These are phyloP conservation scores for Fusarium anthophilum DNA, from an alignment of 2,329 filamentous ascomycete species.

Conservation along the genomic window DNA sequence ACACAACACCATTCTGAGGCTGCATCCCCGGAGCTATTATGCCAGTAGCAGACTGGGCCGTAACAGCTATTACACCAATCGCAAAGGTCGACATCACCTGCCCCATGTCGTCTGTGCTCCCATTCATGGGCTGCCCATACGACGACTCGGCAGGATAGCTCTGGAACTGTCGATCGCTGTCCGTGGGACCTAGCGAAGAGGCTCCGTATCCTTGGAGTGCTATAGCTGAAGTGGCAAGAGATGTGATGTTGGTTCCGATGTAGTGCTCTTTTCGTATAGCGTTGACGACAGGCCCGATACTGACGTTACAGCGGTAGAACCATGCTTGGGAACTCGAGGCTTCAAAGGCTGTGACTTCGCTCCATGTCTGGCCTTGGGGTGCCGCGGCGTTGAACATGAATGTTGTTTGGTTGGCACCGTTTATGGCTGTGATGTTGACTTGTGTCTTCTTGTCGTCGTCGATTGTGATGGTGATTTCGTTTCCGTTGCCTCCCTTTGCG, in stretches of 20 bases:
- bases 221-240: slow-evolving; percentile 30
- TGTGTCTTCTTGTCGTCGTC: not conserved
- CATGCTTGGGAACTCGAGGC: slow-evolving; percentile 26
- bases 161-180: slow-evolving; percentile 41
- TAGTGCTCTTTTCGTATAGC: slow-evolving; percentile 24
- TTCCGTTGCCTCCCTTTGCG: slow-evolving; percentile 25
- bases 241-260: slow-evolving; percentile 30
- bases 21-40: slow-evolving; percentile 41
- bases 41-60: slow-evolving; percentile 44
- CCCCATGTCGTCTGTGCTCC: slow-evolving; percentile 48
- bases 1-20: slow-evolving; percentile 45
- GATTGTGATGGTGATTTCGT: slow-evolving; percentile 23
- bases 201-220: slow-evolving; percentile 39
- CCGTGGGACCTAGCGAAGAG: slow-evolving; percentile 20
- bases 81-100: slow-evolving; percentile 49
- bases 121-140: slow-evolving; percentile 48
- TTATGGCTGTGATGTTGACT: slow-evolving; percentile 21
- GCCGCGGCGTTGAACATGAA: slow-evolving; percentile 34
- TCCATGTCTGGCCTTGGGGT: slow-evolving; percentile 21
- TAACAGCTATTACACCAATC: slow-evolving; percentile 48
- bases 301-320: slow-evolving; percentile 40
- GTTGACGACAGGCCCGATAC: slow-evolving; percentile 28
- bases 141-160: slow-evolving; percentile 54
- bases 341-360: slow-evolving; percentile 36
- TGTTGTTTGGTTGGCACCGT: slow-evolving; percentile 28